A percentile compares a stretch with the other conserved stretches of the same genome.
These are phyloP conservation scores for Solanum sparsipilum DNA, from an alignment of 257 asterid species.

Conservation along the genomic window DNA sequence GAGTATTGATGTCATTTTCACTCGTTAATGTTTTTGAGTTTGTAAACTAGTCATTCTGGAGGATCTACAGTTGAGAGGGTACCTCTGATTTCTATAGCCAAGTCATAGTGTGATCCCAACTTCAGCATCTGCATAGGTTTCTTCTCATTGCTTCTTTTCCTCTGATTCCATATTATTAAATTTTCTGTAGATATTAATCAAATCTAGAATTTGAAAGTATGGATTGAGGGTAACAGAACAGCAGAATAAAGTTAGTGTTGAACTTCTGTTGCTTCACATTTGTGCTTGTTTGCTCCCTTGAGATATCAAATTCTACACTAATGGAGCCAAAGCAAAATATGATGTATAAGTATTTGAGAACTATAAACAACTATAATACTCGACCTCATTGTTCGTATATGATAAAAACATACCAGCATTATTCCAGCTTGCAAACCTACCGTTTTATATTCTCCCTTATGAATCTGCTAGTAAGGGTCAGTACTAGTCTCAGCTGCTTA, in stretches of 20 bases:
- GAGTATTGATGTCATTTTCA: conserved; percentile 10
- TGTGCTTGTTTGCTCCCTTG: not conserved
- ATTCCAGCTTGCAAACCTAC: not conserved
- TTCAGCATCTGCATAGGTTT: not conserved
- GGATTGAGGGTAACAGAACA: not conserved
- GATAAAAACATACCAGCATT: not conserved
- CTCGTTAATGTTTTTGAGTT: not conserved
- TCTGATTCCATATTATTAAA: not conserved
- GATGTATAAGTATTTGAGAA: not conserved
- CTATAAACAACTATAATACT: not conserved
- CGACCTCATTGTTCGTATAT: not conserved
- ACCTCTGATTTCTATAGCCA: not conserved
- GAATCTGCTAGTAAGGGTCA: not conserved
- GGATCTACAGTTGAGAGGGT: not conserved
- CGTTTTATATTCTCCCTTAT: not conserved
- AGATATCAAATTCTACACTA: not conserved
- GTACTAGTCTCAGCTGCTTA: not conserved
- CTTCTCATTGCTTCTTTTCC: not conserved
- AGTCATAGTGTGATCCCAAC: not conserved
- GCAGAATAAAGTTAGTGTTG: not conserved
- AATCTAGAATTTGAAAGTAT: not conserved
- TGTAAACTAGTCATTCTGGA: not conserved
- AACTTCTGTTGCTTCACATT: not conserved
- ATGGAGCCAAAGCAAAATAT: not conserved
- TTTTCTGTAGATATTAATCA: not conserved